These are phyloP conservation scores for Puccinia triticina DNA, from an alignment of 1,284 basidiomycete genomes.

Conservation along the genomic window DNA sequence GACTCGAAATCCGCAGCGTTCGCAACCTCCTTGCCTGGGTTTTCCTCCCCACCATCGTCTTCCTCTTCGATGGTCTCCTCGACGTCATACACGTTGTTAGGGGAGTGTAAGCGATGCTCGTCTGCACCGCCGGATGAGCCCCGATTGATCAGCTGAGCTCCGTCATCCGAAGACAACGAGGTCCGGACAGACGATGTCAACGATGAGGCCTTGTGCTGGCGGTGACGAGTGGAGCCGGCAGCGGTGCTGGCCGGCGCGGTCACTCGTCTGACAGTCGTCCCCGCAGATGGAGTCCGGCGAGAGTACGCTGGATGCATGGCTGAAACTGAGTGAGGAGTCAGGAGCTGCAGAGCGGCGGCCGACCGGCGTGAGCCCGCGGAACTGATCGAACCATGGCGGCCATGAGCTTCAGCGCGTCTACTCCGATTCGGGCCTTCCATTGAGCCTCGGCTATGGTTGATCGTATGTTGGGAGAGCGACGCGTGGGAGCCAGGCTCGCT, in stretches of 20 bases:
- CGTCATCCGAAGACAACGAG: slow-evolving; percentile 48
- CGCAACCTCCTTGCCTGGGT: background rate
- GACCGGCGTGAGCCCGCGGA: slow-evolving; percentile 40
- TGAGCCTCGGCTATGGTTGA: slow-evolving; percentile 10
- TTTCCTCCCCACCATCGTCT: slow-evolving; percentile 40
- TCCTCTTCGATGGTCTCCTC: slow-evolving; percentile 52
- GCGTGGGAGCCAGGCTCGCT: slow-evolving; percentile 26
- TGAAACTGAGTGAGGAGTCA: slow-evolving; percentile 19
- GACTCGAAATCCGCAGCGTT: background rate
- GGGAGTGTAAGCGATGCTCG: slow-evolving; percentile 42
- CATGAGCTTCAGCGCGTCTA: slow-evolving; percentile 19
- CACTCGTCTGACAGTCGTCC: slow-evolving; percentile 45
- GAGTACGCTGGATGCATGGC: slow-evolving; percentile 24
- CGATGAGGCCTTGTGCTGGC: slow-evolving; percentile 20
- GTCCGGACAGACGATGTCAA: slow-evolving; percentile 41
- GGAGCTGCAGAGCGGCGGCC: slow-evolving; percentile 25
- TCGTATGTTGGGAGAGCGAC: slow-evolving; percentile 16
- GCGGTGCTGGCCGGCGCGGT: slow-evolving; percentile 6
- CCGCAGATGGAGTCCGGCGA: slow-evolving; percentile 28
- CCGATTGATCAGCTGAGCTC: slow-evolving; percentile 11
- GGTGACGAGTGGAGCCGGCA: slow-evolving; percentile 21
- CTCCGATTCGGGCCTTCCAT: slow-evolving; percentile 8
- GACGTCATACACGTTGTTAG: slow-evolving; percentile 49
- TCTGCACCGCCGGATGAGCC: slow-evolving; percentile 13
- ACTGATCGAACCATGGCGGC: slow-evolving; percentile 37